Evolutionary conservation across 1,284 basidiomycete species (phyloP).

Genomic region (Schizophyllum amplum): DNA sequence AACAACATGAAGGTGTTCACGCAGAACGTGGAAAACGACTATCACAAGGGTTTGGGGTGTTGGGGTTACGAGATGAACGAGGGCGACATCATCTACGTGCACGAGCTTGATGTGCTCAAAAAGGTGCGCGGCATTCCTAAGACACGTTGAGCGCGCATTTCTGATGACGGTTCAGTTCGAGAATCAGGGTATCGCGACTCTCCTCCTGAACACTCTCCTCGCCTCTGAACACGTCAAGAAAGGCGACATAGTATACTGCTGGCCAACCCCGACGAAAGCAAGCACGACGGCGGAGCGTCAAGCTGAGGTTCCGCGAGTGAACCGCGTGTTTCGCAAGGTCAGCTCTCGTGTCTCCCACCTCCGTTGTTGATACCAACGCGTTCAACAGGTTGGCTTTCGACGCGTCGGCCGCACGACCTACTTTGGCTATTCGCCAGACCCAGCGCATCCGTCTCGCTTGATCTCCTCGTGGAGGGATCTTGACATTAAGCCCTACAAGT

Average conservation of each 20-base stretch:
- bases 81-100: conserved; percentile 2
- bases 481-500: conserved; percentile 21
- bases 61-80: conserved; percentile 8
- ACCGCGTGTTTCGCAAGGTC: conserved; percentile 7
- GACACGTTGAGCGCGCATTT: not conserved
- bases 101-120: not conserved
- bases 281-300: not conserved
- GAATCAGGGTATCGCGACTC: conserved; percentile 4
- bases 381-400: conserved; percentile 4
- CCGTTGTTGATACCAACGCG: not conserved
- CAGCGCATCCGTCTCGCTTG: conserved; percentile 49
- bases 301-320: not conserved
- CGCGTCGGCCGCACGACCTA: conserved; percentile 6
- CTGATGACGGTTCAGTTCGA: not conserved
- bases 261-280: not conserved
- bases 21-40: conserved; percentile 6
- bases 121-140: not conserved
- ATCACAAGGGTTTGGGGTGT: conserved; percentile 7
- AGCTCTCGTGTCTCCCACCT: not conserved
- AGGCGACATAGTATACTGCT: conserved; percentile 7
- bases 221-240: conserved; percentile 5
- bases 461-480: conserved; percentile 60
- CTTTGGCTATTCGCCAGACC: conserved; percentile 8
- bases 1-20: conserved; percentile 5
- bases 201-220: conserved; percentile 4